Evolutionary conservation across 768 basidiomycete species (phyloP), one percentile per base, ranked within the genome.

Genomic region (Amyloporia xantha): DNA sequence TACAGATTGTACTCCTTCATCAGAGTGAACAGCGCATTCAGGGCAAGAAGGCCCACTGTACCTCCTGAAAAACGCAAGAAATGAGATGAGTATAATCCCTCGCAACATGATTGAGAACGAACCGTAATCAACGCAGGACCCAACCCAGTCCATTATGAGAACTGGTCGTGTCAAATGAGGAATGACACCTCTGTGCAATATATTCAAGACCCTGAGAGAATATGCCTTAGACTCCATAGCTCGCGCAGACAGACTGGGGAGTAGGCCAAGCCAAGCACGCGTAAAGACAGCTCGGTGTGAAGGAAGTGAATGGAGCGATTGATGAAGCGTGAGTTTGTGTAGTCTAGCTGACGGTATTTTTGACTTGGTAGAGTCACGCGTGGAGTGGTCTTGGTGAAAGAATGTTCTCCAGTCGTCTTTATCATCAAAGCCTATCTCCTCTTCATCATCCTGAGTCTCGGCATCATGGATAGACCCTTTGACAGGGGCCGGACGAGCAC

Each of bases 1-100:
- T 60, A 91, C 94, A 99, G 73, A 58, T 96, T 96, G 62, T 96
- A 93, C 44, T 92, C 83, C 50, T 79, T 87, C 68, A 98, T 97
- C 52, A 99, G 72, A 11, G 85, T 78, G 61, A 92, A 98, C 43
- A 99, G 67, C 1, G 90, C 86, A 58, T 98, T 98, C 55, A 99
- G 73, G 1, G 91, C 92, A 38, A 98, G 71, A 48, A 99, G 73
- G 1, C 91, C 96, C 13, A 88, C 76, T 0, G 82, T 77, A 1
- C 91, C 93, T 27, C 93, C 91, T 88, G n/a, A n/a, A n/a, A 53
- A 10, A 19, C 1, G 48, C 35, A 44, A 47, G 28, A 52, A 21
- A 33, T 42, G 15, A 28, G 37, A 2, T 33, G 30, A 12, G 2
- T 49, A 43, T 4, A 53, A 40, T 36, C 5, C 25, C 30, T 4